Evolutionary conservation across 305 asterid species (phyloP), one percentile per base, ranked within the genome.

Genomic region (Fraxinus xanthoxyloides): DNA sequence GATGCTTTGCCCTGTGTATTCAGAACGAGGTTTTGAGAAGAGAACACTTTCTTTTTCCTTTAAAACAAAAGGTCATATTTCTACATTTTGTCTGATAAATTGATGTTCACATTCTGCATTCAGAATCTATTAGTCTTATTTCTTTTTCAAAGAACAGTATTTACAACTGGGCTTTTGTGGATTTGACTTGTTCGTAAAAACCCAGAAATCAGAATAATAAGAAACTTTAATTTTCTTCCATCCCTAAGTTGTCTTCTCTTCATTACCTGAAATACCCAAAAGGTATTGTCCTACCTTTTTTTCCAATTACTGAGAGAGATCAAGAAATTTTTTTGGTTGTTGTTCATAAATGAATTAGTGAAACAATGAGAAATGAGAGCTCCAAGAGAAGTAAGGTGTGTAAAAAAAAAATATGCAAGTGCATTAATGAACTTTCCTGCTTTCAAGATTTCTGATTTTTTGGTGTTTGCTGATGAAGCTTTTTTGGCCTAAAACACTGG

Each of bases 401-500:
- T 79, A 23, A 69, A 67, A 51, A 36, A 78, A 23, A 30, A 32
- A 32, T 32, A 32, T 77, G 72, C 31, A 43, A 36, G 34, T 67
- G 84, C 86, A 85, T 87, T 83, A 65, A 86, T 89, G 85, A 65
- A 81, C 77, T 84, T 84, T 86, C 69, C 70, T 77, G 48, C 61
- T 82, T 78, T 87, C 80, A 79, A 84, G 80, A 69, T 85, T 87
- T 63, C 86, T 89, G 86, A 84, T 83, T 77, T 21, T 81, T 81
- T 46, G 77, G 54, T 78, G 69, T 84, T 77, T 61, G 51, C 72
- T 80, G 75, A 78, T 85, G 83, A 81, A 93, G 97, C 79, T 90
- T 89, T 92, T 98, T 61, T 93, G 98, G 98, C 90, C 98, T 26
- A 96, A 92, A 87, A 88, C 93, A 51, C 91, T 96, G 72, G 95